Conservation (phyloP, 495 filamentous ascomycete species). For the Friedmanniomyces simplex region DNA sequence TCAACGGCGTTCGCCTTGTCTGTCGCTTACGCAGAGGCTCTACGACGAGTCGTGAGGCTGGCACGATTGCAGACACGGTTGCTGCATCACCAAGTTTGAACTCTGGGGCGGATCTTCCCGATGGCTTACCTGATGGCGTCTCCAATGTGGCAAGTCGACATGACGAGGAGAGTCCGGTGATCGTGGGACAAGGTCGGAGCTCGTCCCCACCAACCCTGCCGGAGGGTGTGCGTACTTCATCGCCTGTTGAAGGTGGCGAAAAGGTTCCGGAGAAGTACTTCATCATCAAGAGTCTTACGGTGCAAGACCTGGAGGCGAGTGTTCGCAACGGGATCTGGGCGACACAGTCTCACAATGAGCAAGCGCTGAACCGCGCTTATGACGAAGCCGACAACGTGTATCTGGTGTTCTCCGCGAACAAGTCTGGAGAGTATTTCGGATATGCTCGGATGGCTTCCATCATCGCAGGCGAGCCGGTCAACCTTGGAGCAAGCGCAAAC, state of each 20-base stretch:
- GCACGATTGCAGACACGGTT: slow-evolving; percentile 38
- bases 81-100: not conserved
- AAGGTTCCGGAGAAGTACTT: slow-evolving; percentile 64
- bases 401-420: slow-evolving; percentile 93
- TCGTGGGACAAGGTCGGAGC: not conserved
- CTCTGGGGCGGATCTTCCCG: not conserved
- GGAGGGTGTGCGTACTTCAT: not conserved
- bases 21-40: slow-evolving; percentile 67
- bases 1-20: slow-evolving; percentile 82
- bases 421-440: slow-evolving; percentile 95
- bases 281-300: slow-evolving; percentile 85
- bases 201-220: not conserved
- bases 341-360: slow-evolving; percentile 89
- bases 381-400: slow-evolving; percentile 87
- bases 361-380: slow-evolving; percentile 70
- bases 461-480: slow-evolving; percentile 49
- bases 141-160: not conserved
- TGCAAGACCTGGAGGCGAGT: slow-evolving; percentile 91
- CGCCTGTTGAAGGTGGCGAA: slow-evolving; percentile 6
- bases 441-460: slow-evolving; percentile 86
- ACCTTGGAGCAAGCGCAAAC: slow-evolving; percentile 43
- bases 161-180: not conserved
- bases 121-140: not conserved
- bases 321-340: slow-evolving; percentile 83
- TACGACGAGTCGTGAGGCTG: slow-evolving; percentile 30